Evolutionary conservation across 73 alveolate species (phyloP).

Genomic region (Urostyla sp.): DNA sequence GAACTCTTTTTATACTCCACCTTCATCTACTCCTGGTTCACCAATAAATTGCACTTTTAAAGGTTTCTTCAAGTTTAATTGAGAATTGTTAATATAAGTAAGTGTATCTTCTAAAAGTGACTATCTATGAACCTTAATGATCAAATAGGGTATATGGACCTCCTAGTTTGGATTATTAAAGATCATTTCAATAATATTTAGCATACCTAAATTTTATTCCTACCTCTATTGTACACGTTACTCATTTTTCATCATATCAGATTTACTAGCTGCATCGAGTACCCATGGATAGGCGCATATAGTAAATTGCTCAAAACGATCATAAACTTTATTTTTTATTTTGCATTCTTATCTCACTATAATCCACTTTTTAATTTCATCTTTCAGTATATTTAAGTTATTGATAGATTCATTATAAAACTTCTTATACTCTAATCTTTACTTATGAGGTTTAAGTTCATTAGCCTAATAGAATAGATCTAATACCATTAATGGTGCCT

Average conservation of each 20-base stretch:
- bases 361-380: conserved; percentile 6
- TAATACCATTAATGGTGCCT: conserved; percentile 8
- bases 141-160: conserved; percentile 33
- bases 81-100: conserved; percentile 60
- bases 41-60: conserved; percentile 74
- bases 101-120: conserved; percentile 87
- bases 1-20: conserved; percentile 88
- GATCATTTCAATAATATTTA: no score
- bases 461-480: conserved; percentile 34
- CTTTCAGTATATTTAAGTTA: neutral
- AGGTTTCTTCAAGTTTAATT: conserved; percentile 74
- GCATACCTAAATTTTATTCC: neutral
- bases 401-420: conserved; percentile 46
- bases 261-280: conserved; percentile 25
- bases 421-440: conserved; percentile 27
- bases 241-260: conserved; percentile 14
- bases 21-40: conserved; percentile 90
- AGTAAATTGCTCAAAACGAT: neutral
- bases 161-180: no score
- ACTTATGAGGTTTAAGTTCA: neutral
- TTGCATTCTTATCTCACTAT: neutral
- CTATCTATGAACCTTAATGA: conserved; percentile 79
- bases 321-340: neutral
- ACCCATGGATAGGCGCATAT: conserved; percentile 42
- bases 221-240: neutral